Conservation (phyloP, 163 green algal species). For the Chloroidium sp. region DNA sequence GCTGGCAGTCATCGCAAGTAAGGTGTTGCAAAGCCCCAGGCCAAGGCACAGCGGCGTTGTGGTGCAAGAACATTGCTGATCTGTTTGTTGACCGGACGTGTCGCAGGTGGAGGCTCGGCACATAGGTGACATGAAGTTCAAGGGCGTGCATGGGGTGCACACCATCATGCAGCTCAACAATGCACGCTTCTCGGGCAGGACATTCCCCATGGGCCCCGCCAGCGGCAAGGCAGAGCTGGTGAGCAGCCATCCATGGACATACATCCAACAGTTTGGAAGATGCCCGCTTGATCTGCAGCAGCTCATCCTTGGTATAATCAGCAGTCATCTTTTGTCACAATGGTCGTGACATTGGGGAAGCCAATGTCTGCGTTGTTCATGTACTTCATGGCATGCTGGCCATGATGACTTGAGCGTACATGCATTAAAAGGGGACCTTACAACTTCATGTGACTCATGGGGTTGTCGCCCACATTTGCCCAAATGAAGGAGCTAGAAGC, state of each 20-base stretch:
- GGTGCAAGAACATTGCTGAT: no score
- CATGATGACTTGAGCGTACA: no score
- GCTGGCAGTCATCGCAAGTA: no score
- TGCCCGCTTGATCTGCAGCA: not conserved
- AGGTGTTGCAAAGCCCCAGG: no score
- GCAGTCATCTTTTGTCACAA: no score
- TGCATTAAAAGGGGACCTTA: not conserved
- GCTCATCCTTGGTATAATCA: not conserved
- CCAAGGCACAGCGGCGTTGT: no score
- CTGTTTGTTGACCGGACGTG: not conserved
- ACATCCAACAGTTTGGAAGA: no score
- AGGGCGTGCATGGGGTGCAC: conserved; percentile 41
- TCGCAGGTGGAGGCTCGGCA: conserved; percentile 22
- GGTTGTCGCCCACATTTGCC: not conserved
- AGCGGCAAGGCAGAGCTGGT: not conserved
- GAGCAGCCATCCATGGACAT: not conserved
- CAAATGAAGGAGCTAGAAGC: not conserved
- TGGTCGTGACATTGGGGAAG: no score
- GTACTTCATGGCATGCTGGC: no score
- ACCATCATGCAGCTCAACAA: conserved; percentile 32
- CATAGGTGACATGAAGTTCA: conserved; percentile 30
- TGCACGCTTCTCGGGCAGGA: conserved; percentile 17
- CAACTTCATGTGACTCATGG: not conserved
- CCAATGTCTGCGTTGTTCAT: no score
- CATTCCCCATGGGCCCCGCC: conserved; percentile 12